Percentiles rank a stretch among this genome's conserved stretches.
Evolutionary conservation across 176 grass and related monocot genomes (phyloP).

Genomic region (Ananas comosus): DNA sequence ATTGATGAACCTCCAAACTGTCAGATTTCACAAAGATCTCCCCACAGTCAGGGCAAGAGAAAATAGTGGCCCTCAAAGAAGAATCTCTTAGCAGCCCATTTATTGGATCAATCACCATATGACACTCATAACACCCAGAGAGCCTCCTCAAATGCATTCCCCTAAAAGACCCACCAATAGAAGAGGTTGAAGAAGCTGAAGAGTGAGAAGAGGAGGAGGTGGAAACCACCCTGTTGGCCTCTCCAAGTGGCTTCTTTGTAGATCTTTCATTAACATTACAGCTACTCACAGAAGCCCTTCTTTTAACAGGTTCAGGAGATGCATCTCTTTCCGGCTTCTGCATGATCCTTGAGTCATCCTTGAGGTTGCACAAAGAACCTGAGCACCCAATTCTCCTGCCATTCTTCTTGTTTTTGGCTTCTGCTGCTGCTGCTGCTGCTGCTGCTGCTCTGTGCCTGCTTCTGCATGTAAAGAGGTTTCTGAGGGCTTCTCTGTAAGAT

Average conservation of each 20-base stretch:
- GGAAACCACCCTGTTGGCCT: conserved; percentile 31
- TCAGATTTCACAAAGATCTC: conserved; percentile 66
- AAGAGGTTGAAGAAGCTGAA: conserved; percentile 40
- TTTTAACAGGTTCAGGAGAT: background rate
- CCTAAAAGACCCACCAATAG: conserved; percentile 45
- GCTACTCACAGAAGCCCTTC: conserved; percentile 1
- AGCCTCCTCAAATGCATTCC: conserved; percentile 62
- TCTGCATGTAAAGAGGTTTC: conserved; percentile 16
- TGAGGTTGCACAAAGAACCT: conserved; percentile 39
- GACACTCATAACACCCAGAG: conserved; percentile 63
- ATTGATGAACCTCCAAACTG: conserved; percentile 55
- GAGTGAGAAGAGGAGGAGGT: conserved; percentile 33
- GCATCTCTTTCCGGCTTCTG: background rate
- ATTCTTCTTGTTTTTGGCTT: conserved; percentile 19
- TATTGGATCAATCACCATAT: conserved; percentile 38
- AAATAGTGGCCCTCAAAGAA: conserved; percentile 30
- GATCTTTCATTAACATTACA: conserved; percentile 15
- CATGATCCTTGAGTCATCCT: conserved; percentile 37
- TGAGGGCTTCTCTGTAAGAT: conserved; percentile 6
- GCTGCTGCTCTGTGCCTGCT: conserved; percentile 4
- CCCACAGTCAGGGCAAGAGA: conserved; percentile 50
- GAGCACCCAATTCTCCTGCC: conserved; percentile 24
- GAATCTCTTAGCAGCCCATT: conserved; percentile 23
- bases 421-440: background rate
- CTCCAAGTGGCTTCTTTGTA: conserved; percentile 17